Conservation (phyloP, 1,284 basidiomycete species). For the Leccinum ponderosum region DNA sequence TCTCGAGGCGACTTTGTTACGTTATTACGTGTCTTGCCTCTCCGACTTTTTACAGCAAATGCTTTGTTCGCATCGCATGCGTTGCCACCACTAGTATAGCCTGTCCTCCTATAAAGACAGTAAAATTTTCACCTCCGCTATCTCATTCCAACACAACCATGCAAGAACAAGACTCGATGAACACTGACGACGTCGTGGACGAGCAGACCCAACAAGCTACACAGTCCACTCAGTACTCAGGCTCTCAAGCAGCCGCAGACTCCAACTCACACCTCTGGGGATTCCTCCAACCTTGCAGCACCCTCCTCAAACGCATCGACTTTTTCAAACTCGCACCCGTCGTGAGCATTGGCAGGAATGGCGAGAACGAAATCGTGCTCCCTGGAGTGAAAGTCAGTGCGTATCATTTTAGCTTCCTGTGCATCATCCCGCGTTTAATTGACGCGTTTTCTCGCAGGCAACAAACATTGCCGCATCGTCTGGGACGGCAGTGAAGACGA, state of each 20-base stretch:
- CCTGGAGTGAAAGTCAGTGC: constrained; percentile 73
- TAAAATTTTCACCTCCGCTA: neutral
- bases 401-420: constrained; percentile 35
- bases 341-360: constrained; percentile 57
- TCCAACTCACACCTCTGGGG: constrained; percentile 63
- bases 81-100: neutral
- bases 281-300: constrained; percentile 61
- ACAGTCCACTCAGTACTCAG: constrained; percentile 44
- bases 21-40: constrained; percentile 2
- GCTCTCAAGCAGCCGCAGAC: constrained; percentile 26
- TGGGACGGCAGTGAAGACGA: constrained; percentile 64
- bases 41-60: neutral
- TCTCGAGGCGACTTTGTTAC: constrained; percentile 22
- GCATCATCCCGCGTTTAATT: constrained; percentile 12
- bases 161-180: constrained; percentile 26
- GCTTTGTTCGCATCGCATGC: neutral
- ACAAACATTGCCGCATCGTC: constrained; percentile 59
- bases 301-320: constrained; percentile 52
- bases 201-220: constrained; percentile 54
- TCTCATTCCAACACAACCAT: constrained; percentile 5
- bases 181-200: constrained; percentile 28
- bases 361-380: constrained; percentile 54
- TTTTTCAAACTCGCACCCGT: constrained; percentile 51
- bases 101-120: constrained; percentile 19
- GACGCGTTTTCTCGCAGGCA: constrained; percentile 48